These are phyloP conservation scores for Dissophora globulifera DNA, from an alignment of 192 early-diverging fungal genomes.

Conservation along the genomic window DNA sequence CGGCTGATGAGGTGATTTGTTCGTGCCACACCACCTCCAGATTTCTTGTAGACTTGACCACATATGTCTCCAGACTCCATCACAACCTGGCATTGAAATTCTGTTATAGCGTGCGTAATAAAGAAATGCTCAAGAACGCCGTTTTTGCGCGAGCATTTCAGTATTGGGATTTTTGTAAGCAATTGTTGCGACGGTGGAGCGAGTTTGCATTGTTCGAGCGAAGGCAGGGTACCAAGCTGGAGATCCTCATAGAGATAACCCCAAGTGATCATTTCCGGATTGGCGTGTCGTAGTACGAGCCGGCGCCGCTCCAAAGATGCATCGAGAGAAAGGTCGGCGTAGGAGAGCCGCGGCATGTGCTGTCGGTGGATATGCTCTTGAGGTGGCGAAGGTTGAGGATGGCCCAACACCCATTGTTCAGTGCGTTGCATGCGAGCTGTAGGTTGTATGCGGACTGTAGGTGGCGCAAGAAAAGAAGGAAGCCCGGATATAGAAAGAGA, in stretches of 20 bases:
- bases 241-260: neutral
- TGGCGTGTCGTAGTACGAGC: neutral
- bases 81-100: slow-evolving; percentile 12
- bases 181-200: slow-evolving; percentile 1
- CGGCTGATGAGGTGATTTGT: neutral
- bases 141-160: slow-evolving; percentile 1
- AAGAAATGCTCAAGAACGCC: slow-evolving; percentile 2
- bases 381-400: neutral
- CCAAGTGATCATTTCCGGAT: neutral
- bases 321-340: neutral
- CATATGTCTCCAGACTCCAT: slow-evolving; percentile 1
- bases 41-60: slow-evolving; percentile 2
- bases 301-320: slow-evolving; percentile 1
- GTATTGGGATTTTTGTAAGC: slow-evolving; percentile 3
- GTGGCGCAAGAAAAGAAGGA: no score
- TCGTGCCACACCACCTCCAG: slow-evolving; percentile 2
- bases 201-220: neutral
- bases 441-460: no score
- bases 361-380: neutral
- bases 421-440: no score
- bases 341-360: neutral
- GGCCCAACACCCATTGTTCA: neutral
- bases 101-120: neutral
- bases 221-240: slow-evolving; percentile 1
- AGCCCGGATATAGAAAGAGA: no score